Conservation (phyloP, 2,329 filamentous ascomycete genomes). For the Bipolaris sorokiniana region DNA sequence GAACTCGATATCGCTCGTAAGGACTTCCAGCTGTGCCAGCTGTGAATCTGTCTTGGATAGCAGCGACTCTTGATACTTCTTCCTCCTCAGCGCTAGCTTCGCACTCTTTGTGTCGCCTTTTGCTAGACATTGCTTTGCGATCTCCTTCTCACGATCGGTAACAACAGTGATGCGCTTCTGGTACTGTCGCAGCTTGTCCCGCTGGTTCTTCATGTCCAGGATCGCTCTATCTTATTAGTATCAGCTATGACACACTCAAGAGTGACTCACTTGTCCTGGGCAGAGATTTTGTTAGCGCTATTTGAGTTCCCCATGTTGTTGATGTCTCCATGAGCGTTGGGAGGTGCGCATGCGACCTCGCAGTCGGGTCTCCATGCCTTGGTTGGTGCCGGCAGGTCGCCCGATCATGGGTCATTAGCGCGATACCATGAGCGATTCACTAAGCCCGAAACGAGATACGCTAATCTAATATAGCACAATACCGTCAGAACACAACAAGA, state of each 20-base stretch:
- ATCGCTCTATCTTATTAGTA: conserved; percentile 71
- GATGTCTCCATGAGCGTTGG: conserved; percentile 31
- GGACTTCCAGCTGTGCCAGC: conserved; percentile 88
- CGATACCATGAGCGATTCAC: no score
- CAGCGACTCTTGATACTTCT: conserved; percentile 95
- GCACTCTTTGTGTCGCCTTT: conserved; percentile 81
- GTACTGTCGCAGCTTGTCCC: conserved; percentile 96
- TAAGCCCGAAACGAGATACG: no score
- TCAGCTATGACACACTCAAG: neutral
- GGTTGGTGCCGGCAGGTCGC: conserved; percentile 23
- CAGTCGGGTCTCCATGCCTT: conserved; percentile 25
- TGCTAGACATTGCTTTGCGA: conserved; percentile 82
- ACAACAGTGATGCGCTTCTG: conserved; percentile 87
- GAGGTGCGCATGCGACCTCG: conserved; percentile 21
- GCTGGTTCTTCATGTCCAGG: conserved; percentile 95
- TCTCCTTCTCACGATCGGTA: conserved; percentile 83
- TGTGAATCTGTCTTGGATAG: conserved; percentile 89
- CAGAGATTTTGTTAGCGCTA: conserved; percentile 70
- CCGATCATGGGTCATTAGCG: neutral
- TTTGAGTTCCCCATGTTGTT: conserved; percentile 67
- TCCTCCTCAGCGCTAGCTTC: conserved; percentile 84
- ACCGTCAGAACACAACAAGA: no score
- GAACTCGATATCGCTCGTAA: conserved; percentile 91
- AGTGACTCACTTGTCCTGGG: conserved; percentile 79
- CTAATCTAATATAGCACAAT: no score